A percentile compares a stretch with the other conserved stretches of the same genome.
Conservation (phyloP, 2,329 filamentous ascomycete species). For the Metarhizium brunneum region DNA sequence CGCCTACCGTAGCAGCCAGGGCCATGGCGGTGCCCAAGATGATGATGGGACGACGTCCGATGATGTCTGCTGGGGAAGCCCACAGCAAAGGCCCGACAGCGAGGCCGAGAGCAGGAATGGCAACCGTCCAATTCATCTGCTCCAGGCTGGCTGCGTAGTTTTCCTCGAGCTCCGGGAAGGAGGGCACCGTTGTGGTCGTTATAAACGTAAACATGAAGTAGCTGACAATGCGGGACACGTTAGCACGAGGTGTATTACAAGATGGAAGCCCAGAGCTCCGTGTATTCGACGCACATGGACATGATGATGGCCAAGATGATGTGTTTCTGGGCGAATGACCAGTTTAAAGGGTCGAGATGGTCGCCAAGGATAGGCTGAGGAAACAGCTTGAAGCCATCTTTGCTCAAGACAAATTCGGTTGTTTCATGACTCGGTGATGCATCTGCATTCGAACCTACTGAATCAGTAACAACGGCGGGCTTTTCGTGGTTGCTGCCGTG, state of each 20-base stretch:
- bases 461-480: not conserved
- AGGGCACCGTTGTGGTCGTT: conserved; percentile 46
- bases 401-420: not conserved
- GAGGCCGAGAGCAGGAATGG: conserved; percentile 40
- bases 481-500: not conserved
- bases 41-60: conserved; percentile 24
- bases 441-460: not conserved
- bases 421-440: not conserved
- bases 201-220: conserved; percentile 52
- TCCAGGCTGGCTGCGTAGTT: conserved; percentile 34
- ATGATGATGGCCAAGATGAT: conserved; percentile 41
- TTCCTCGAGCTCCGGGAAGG: conserved; percentile 38
- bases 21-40: conserved; percentile 22
- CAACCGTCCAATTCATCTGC: conserved; percentile 46
- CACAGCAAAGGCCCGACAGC: conserved; percentile 41
- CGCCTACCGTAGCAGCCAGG: conserved; percentile 22
- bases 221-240: conserved; percentile 16
- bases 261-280: not conserved
- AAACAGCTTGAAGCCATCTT: conserved; percentile 22
- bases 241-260: not conserved
- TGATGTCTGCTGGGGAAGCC: conserved; percentile 38
- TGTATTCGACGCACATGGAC: conserved; percentile 30
- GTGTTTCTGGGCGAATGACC: conserved; percentile 37
- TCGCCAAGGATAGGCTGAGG: conserved; percentile 20
- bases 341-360: conserved; percentile 45